Percentiles rank a stretch among this genome's conserved stretches.
Evolutionary conservation across 2,329 filamentous ascomycete species (phyloP).

Genomic region (Uncinocarpus reesii): DNA sequence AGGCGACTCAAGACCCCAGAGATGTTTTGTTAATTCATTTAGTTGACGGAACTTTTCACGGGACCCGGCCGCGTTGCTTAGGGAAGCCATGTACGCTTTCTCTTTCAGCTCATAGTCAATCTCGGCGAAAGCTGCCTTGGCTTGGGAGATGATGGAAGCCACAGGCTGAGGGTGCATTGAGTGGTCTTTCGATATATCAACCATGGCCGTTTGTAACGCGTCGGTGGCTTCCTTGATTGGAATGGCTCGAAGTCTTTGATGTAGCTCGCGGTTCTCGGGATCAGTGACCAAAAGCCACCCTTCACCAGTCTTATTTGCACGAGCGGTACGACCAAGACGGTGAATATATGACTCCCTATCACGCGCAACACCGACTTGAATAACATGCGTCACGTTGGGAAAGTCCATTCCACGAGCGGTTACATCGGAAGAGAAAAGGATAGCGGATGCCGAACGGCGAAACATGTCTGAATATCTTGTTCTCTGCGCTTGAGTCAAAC

Average conservation of each 20-base stretch:
- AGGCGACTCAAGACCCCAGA: constrained; percentile 5
- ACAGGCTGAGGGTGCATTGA: background rate
- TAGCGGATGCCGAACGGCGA: constrained; percentile 50
- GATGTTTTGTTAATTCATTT: constrained; percentile 1
- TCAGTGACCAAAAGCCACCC: constrained; percentile 51
- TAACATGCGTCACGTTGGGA: constrained; percentile 67
- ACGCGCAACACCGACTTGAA: constrained; percentile 57
- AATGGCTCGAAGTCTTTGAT: constrained; percentile 45
- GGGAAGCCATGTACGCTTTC: constrained; percentile 48
- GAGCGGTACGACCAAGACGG: constrained; percentile 63
- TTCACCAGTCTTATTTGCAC: constrained; percentile 53
- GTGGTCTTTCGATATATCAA: background rate
- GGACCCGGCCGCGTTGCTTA: constrained; percentile 20
- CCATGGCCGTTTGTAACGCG: background rate
- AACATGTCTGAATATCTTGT: constrained; percentile 64
- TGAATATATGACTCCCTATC: constrained; percentile 65
- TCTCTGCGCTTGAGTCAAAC: constrained; percentile 58
- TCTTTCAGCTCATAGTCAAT: constrained; percentile 28
- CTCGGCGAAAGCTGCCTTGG: constrained; percentile 30
- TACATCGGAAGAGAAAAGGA: constrained; percentile 70
- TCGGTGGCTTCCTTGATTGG: constrained; percentile 40
- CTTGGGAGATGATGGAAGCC: constrained; percentile 20
- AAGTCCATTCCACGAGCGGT: constrained; percentile 77
- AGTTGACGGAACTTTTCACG: constrained; percentile 3
- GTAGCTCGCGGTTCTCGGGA: constrained; percentile 42